Base-by-base conservation (phyloP, 441 rosid genomes). In the Gossypium laxum region DNA sequence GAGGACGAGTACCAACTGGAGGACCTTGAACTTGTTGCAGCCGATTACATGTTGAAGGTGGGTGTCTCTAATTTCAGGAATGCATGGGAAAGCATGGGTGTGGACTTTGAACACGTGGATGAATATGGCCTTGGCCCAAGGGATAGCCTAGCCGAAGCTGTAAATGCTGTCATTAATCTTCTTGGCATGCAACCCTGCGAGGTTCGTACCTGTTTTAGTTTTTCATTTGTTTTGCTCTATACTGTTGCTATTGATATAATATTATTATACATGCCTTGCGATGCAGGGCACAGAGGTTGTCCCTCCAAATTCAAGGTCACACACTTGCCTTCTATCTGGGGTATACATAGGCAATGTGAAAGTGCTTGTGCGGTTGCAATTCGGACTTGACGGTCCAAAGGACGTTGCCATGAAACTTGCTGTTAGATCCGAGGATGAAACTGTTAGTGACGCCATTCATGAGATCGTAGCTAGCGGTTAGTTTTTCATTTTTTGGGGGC, bases 171-270 rank as follows among this genome's bases (percentile, higher is more conserved):
- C 75, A 84, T 85, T 64, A 78, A 76, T 79, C 98, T 94, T 84
- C 97, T 94, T 19, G 98, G 98, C 85, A 88, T 94, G 98, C 98
- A 90, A 79, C 88, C 97, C 6, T 94, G 97, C 63, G 98, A 94
- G 97, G 98, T 90, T 63, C 80, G 85, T 73, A 26, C 51, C 26
- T n/a, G 0, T 0, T 26, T 3, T 0, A n/a, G 0, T 4, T 11
- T 54, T 54, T 52, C 5, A 24, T 14, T 14, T n/a, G 0, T 66
- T 24, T 26, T 24, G 43, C 43, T 48, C 4, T 67, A 48, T 48
- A 18, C 22, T n/a, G 38, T 43, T 43, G 12, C 6, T 65, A 32
- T 32, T 6, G 41, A 32, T 32, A 32, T 32, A 32, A 32, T 32
- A 32, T 32, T 6, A 32, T 32, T 32, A 5, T 32, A 32, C 41